Base-by-base conservation (phyloP, 805 yeast species). In the Barnettozyma pratensis region DNA sequence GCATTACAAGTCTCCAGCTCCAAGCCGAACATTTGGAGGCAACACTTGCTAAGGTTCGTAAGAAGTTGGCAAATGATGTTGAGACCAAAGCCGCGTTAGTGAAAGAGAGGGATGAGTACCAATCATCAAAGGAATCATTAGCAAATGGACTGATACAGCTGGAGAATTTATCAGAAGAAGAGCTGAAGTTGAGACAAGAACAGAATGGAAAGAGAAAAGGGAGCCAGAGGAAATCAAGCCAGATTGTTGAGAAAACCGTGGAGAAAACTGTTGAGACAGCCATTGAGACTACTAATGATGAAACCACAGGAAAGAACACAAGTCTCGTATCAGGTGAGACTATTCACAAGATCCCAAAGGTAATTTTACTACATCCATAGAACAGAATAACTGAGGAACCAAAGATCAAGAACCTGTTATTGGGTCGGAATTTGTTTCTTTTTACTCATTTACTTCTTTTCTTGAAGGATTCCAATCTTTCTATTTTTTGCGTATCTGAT, bases 311-410 rank as follows among this genome's bases (percentile, higher is more conserved):
- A 7, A 19, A 39, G 28, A 27, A 36, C 8, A 29, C 41, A 31
- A 37, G 11, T n/a, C 30, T 47, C 3, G 48, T 44, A 6, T 48
- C 54, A 29, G 51, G 45, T n/a, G 58, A 57, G 10, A 59, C 60
- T 6, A 57, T 57, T 26, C 59, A 56, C 31, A 56, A 52, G 34
- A 54, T 55, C 3, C 54, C 61, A 46, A 60, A 59, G 61, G 64
- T 59, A 60, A 59, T 51, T 53, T 52, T 38, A 12, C 25, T 37
- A n/a, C 36, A 12, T 19, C 6, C 19, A 9, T 12, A 9, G 10
- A 4, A 9, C n/a, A 12, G 19, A 14, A 31, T 9, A 27, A 37
- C 19, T 19, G 19, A 19, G 19, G 19, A 19, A 19, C 19, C 19
- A 19, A 3, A 19, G 19, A 19, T 19, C 19, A 19, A 19, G 19